Base-by-base conservation (phyloP, 2,329 filamentous ascomycete species). In the Trichoderma lentiforme region DNA sequence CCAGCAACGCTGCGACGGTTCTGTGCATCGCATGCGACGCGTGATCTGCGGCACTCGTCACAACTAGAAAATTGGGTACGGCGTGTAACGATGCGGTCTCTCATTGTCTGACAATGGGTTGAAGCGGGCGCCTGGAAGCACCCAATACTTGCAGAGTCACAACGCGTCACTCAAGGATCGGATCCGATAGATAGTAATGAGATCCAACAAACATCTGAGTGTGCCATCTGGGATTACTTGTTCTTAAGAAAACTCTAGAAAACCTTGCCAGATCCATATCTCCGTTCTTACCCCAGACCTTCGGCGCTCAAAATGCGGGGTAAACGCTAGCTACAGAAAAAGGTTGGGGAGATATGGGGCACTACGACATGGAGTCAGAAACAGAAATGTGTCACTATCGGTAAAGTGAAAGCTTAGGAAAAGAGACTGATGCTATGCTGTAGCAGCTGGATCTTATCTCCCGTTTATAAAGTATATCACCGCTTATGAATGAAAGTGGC, bases 1-100 rank as follows among this genome's bases (percentile, higher is more conserved):
- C 24, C 60, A 36, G 60, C 60, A 63, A 43, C 60, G 39, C 60
- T 43, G 60, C 60, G 60, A n/a, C 60, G 60, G 60, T 36, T 63
- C 60, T 63, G 60, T 6, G 60, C 34, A 63, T 63, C 60, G 60
- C 60, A 63, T 43, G 60, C 60, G 24, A 63, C 60, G 24, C 60
- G 60, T 30, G 60, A 63, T 15, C 60, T 63, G 24, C 60, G 60
- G 34, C 60, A 63, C 34, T 63, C 60, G 11, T 63, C 60, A 63
- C 60, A 63, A 12, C 60, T 63, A n/a, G 60, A 63, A 63, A 43
- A 63, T 39, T 63, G 60, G 34, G 60, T 63, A 63, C 60, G 60
- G 18, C 60, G 60, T 18, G 60, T 63, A 18, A 63, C 34, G 9
- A 63, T 36, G 60, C 60, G 60, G 15, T 63, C 24, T 39, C 36